Percentiles rank a stretch among this genome's conserved stretches.
phyloP scores from a whole-genome alignment of 345 rosid species.

The Syzygium grande region DNA sequence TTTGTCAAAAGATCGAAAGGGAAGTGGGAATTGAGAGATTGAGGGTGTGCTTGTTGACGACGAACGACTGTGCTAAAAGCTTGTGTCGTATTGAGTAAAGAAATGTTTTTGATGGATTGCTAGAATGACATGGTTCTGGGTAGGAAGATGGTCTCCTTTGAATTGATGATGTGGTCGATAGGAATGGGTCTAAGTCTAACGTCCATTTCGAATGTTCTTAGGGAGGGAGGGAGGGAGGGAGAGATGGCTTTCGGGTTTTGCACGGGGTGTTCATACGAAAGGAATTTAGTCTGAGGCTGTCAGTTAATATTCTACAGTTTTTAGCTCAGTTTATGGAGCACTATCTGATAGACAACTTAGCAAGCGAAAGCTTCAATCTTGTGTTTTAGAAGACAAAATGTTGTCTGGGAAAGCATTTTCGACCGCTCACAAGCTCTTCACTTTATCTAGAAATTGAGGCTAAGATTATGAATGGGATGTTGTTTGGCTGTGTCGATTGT shows the following conservation, averaged over 20 bases:
- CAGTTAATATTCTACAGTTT: neutral
- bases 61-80: neutral
- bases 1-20: neutral
- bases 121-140: neutral
- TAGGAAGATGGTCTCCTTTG: neutral
- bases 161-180: neutral
- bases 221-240: neutral
- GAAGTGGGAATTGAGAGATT: neutral
- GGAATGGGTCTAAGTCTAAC: neutral
- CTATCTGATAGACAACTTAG: neutral
- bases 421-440: neutral
- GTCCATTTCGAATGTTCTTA: neutral
- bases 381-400: neutral
- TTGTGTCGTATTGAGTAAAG: neutral
- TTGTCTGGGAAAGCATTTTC: neutral
- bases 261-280: neutral
- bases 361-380: neutral
- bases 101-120: neutral
- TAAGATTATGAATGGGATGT: neutral
- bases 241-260: neutral
- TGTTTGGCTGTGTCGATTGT: neutral
- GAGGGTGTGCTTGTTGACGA: neutral
- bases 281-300: neutral
- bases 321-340: neutral
- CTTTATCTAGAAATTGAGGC: neutral